Evolutionary conservation across 176 grass and related monocot species (phyloP), one percentile per base, ranked within the genome.

Genomic region (Oryza rufipogon): DNA sequence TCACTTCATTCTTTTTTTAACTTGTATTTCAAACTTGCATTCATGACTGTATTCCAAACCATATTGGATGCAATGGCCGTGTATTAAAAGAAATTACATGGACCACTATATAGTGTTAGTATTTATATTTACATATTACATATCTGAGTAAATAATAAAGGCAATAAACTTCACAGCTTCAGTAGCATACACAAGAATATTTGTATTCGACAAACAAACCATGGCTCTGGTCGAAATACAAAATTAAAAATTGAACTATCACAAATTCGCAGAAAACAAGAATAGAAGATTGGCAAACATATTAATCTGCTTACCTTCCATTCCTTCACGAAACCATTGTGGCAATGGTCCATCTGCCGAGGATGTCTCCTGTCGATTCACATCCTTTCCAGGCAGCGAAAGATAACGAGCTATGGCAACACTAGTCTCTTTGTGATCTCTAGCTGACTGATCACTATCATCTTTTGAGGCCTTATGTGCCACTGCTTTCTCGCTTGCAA

Each of bases 281-380:
- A 68, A 90, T 9, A 34, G 13, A 25, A 7, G 20, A 71, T 75
- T 71, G 6, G 5, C 71, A 71, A 67, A 56, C 0, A 44, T 22
- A 15, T 64, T 25, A 0, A 83, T 73, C n/a, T 68, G 54, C 87
- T 91, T 92, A 96, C 97, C 97, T 92, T 87, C 76, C 97, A 99
- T 96, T 85, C 97, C 97, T 99, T 99, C 97, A 66, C 81, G 91
- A 61, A 99, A 99, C 97, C 97, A 99, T 83, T 99, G 97, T 65
- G 94, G 91, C 71, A 92, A 26, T 68, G 90, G 68, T 15, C 90
- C 90, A 91, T 96, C 97, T 48, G 91, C 82, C 0, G 81, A 70
- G 48, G 87, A 85, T 20, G 86, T 86, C 39, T 92, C 85, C 17
- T 89, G 74, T 73, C 81, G 78, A 71, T 89, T 64, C 47, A 78